Evolutionary conservation across 352 stramenopile genomes (phyloP), one percentile per base, ranked within the genome.

Genomic region (Globisporangium okanoganense): DNA sequence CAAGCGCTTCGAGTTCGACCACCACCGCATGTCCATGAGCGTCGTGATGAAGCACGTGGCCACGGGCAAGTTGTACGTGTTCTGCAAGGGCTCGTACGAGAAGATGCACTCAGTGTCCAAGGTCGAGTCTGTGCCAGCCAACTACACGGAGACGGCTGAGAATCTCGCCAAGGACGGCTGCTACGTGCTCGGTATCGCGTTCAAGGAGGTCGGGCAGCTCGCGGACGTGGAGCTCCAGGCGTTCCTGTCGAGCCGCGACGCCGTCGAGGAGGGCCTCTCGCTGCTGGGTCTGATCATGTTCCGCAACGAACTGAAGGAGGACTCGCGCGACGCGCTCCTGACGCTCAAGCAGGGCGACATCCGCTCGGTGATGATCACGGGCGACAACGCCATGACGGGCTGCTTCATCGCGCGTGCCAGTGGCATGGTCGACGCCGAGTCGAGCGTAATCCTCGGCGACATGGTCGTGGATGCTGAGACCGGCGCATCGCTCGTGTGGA

Each of bases 1-100:
- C 29, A 97, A 97, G 68, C 78, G 84, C 10, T 97, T 94, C 65
- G 87, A 97, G 58, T 98, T 98, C 65, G 90, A 97, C 68, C 85
- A 96, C 72, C 76, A 93, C 66, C 78, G 82, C 50, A 95, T 96
- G 84, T 96, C 85, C 13, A 95, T 97, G 75, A 95, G 77, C 45
- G 90, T 97, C 6, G 76, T 98, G 49, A 79, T 97, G 67, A 75
- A 87, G 36, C 59, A 91, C 56, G 68, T 58, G 25, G 65, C 54
- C 47, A 90, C 75, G 0, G 78, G 81, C 44, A 80, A 77, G 51
- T 58, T 83, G 8, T 75, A 82, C 33, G 76, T 95, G 13, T 97
- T 94, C 70, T 92, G 85, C 64, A 97, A 97, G 71, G 91, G 91
- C 7, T 96, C 86, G 66, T 87, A 88, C 62, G 90, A 97, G 66